These are phyloP conservation scores for Jaltomata sinuosa DNA, from an alignment of 257 asterid species.

Conservation along the genomic window DNA sequence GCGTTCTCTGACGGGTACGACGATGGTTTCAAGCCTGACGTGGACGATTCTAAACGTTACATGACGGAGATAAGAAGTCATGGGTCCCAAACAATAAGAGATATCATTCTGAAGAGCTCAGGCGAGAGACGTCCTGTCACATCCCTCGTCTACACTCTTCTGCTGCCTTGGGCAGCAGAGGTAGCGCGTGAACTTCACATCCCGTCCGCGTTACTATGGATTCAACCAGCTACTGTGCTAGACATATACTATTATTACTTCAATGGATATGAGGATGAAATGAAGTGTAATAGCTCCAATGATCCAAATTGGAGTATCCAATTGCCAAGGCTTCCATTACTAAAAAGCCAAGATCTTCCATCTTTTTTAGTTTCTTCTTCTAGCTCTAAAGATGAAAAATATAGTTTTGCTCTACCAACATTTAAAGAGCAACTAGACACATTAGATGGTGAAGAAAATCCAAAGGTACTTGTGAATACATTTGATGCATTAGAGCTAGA, in stretches of 20 bases:
- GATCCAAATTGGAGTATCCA: slow-evolving; percentile 14
- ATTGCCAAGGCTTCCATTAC: slow-evolving; percentile 21
- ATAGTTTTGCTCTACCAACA: not conserved
- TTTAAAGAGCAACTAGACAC: slow-evolving; percentile 19
- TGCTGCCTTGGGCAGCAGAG: slow-evolving; percentile 23
- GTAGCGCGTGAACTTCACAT: slow-evolving; percentile 27
- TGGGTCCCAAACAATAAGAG: slow-evolving; percentile 7
- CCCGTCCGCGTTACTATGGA: slow-evolving; percentile 28
- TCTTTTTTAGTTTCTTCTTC: slow-evolving; percentile 28
- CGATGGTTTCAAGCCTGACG: not conserved
- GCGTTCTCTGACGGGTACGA: slow-evolving; percentile 16
- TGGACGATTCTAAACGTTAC: not conserved
- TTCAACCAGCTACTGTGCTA: slow-evolving; percentile 27
- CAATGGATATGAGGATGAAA: slow-evolving; percentile 19
- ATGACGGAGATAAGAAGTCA: slow-evolving; percentile 8
- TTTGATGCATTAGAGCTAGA: slow-evolving; percentile 17
- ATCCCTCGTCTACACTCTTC: slow-evolving; percentile 16
- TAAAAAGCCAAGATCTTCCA: slow-evolving; percentile 18
- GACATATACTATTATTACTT: slow-evolving; percentile 20
- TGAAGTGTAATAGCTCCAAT: not conserved
- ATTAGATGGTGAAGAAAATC: slow-evolving; percentile 9
- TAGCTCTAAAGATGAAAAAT: not conserved
- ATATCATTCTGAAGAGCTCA: slow-evolving; percentile 4
- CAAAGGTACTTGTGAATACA: slow-evolving; percentile 12
- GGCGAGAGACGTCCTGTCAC: slow-evolving; percentile 10